Percentiles rank a stretch among this genome's conserved stretches.
Evolutionary conservation across 2,329 filamentous ascomycete species (phyloP).

Genomic region (Chrysosporium keratinophilum): DNA sequence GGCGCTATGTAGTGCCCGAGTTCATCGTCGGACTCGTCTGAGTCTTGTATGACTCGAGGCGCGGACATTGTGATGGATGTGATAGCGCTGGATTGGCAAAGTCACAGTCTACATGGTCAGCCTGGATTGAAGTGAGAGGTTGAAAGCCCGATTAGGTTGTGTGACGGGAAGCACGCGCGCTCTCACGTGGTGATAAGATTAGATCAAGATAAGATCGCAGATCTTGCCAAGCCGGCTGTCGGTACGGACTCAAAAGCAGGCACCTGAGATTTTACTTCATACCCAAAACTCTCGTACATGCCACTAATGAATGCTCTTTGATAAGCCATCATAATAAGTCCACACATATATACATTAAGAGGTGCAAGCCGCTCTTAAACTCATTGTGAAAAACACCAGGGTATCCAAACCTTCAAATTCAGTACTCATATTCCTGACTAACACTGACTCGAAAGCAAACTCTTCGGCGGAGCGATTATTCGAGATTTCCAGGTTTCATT

Average conservation of each 20-base stretch:
- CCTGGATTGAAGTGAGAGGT: no score
- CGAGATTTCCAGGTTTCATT: slow-evolving; percentile 46
- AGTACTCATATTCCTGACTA: background rate
- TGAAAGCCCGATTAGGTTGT: no score
- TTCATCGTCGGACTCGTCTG: slow-evolving; percentile 34
- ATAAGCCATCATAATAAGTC: background rate
- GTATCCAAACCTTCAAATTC: background rate
- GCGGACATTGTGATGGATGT: slow-evolving; percentile 24
- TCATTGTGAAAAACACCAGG: no score
- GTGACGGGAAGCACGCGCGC: no score
- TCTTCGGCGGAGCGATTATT: background rate
- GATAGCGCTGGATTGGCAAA: background rate
- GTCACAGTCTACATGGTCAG: background rate
- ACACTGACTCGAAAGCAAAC: background rate
- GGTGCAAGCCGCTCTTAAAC: no score
- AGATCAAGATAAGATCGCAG: no score
- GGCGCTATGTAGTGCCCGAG: slow-evolving; percentile 16
- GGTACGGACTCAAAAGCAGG: no score
- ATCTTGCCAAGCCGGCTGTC: no score
- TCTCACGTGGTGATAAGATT: no score
- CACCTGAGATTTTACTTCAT: no score
- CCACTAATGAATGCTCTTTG: no score
- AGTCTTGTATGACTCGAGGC: slow-evolving; percentile 36
- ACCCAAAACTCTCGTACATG: no score
- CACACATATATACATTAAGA: background rate